A percentile compares a stretch with the other conserved stretches of the same genome.
Conservation (phyloP, 139 green algal genomes). For the Coelastrella sp. region DNA sequence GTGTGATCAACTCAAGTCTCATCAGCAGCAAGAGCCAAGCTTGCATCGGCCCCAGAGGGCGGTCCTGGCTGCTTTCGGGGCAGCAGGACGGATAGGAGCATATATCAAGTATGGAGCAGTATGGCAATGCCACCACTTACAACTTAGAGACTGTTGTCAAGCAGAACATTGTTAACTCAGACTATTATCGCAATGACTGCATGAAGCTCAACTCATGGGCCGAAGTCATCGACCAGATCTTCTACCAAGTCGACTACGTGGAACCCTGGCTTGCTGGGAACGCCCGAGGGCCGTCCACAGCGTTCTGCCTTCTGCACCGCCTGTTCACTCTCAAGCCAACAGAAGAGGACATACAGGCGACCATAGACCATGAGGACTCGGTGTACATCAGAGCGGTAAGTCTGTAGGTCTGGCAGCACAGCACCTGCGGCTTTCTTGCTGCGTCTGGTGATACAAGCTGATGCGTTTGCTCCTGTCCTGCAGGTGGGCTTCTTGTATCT, state of each 20-base stretch:
- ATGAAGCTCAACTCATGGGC: constrained; percentile 68
- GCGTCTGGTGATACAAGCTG: neutral
- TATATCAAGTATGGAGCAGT: constrained; percentile 46
- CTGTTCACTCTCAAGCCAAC: constrained; percentile 86
- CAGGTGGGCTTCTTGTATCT: constrained; percentile 97
- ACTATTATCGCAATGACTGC: constrained; percentile 84
- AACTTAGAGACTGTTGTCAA: constrained; percentile 90
- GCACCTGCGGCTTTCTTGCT: neutral
- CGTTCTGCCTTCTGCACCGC: constrained; percentile 94
- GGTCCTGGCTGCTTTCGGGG: neutral
- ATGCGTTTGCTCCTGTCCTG: neutral
- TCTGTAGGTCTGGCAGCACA: neutral
- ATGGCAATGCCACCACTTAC: constrained; percentile 83
- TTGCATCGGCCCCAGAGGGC: neutral
- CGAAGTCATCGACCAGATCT: constrained; percentile 93
- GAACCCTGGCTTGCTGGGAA: constrained; percentile 99
- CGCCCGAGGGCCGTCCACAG: constrained; percentile 90
- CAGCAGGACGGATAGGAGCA: neutral
- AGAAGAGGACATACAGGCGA: constrained; percentile 73
- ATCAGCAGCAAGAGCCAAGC: neutral
- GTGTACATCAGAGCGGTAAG: constrained; percentile 96
- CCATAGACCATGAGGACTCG: constrained; percentile 92
- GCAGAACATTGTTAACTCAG: constrained; percentile 84
- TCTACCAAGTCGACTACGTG: constrained; percentile 85
- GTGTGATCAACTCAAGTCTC: neutral